Evolutionary conservation across 2,329 filamentous ascomycete genomes (phyloP).

Genomic region (Cyanodermella asteris): DNA sequence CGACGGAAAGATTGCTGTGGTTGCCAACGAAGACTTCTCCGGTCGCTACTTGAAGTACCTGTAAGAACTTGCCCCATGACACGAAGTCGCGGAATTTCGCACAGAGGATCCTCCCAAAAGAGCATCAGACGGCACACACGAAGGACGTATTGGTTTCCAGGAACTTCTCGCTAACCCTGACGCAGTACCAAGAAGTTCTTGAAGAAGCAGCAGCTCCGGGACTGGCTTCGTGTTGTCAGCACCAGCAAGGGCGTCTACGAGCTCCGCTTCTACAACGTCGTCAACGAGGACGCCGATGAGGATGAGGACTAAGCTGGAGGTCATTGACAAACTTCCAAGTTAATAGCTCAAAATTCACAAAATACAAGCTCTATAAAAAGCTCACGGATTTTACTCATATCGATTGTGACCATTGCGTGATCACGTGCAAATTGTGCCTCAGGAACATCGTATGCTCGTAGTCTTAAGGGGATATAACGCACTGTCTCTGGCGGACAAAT

Average conservation of each 20-base stretch:
- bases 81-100: background rate
- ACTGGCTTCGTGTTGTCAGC: conserved; percentile 98
- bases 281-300: conserved; percentile 92
- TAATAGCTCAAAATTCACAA: too few relatives aligned
- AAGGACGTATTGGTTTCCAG: too few relatives aligned
- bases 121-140: too few relatives aligned
- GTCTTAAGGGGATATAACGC: too few relatives aligned
- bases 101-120: conserved; percentile 5
- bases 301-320: conserved; percentile 89
- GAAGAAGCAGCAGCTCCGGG: conserved; percentile 99
- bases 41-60: conserved; percentile 99
- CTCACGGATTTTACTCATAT: too few relatives aligned
- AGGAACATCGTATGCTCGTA: too few relatives aligned
- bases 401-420: too few relatives aligned
- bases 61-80: conserved; percentile 31
- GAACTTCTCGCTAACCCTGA: too few relatives aligned
- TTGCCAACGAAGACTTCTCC: conserved; percentile 93
- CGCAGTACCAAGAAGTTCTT: conserved; percentile 99
- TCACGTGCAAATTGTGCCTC: too few relatives aligned
- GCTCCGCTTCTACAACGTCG: conserved; percentile 99
- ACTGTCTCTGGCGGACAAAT: too few relatives aligned
- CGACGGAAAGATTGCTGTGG: conserved; percentile 95
- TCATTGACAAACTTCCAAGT: too few relatives aligned
- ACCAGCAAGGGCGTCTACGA: conserved; percentile 97
- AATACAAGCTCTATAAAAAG: too few relatives aligned